Base-by-base conservation (phyloP, 768 basidiomycete genomes). In the Pholiota molesta region DNA sequence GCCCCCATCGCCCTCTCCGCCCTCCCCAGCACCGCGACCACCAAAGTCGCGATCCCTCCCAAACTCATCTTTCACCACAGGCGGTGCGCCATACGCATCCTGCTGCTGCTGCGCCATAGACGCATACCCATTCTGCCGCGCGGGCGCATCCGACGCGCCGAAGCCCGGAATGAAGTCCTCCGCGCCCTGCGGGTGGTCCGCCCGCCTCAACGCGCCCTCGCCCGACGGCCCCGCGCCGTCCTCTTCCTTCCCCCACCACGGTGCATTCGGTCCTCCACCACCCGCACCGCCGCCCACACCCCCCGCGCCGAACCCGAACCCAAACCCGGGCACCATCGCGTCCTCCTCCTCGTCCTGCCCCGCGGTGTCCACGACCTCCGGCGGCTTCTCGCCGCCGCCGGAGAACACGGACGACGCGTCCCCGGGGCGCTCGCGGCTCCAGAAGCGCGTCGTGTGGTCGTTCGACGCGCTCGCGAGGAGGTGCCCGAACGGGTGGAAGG, bases 361-460 rank as follows among this genome's bases (percentile, higher is more conserved):
- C 59, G 80, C 77, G 67, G 75, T 74, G 69, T 87, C 89, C 17
- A 75, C 78, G 40, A 84, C 77, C 67, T 89, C 90, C 0, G 91
- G 90, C 13, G 93, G 94, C 75, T 92, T 92, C 78, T 94, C 92
- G 16, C 91, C 92, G 6, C 90, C 91, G 8, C 86, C 89, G 0
- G 86, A 86, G 73, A 93, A 93, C 44, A 88, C 92, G 57, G 84
- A 86, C n/a, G 83, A 80, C 1, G 83, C 81, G 67, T 94, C 92
- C n/a, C 93, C 92, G 0, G 93, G 93, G 3, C 93, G 84, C 71
- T 95, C 93, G 68, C 97, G 86, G 52, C 90, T 89, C 97, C 97
- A 99, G 83, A 99, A 99, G n/a, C 96, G 86, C 6, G 97, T 97
- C 5, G 97, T 98, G 78, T 96, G 94, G 80, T 99, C 97, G 79